Evolutionary conservation across 495 filamentous ascomycete genomes (phyloP), one percentile per base, ranked within the genome.

Genomic region (Sporormia fimetaria): DNA sequence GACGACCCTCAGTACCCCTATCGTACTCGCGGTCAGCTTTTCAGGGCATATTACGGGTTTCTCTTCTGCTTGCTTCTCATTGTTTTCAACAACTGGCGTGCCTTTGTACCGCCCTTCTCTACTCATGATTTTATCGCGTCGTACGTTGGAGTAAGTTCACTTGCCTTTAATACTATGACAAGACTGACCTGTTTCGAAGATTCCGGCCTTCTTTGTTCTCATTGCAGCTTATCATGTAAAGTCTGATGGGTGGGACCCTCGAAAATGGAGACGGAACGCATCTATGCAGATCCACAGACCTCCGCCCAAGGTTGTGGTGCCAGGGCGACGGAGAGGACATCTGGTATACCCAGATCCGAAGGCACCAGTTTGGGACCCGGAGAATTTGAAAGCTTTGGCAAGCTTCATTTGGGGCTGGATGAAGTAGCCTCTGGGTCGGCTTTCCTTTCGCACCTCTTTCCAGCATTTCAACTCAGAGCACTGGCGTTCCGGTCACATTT

Each of bases 1-100:
- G 57, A 67, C 26, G 57, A 68, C 38, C 45, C 54, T 32, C 51
- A 60, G 21, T 70, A 70, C 36, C 66, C 65, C 0, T 69, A 69
- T 38, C 65, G 66, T 37, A 65, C 65, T 0, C 66, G 67, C 44
- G 63, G 64, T 3, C 67, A 71, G 47, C 61, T 60, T 43, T 54
- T 69, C 17, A 62, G 64, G 30, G 67, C 61, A 3, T 55, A 49
- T 16, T 71, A 68, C 37, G 67, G 65, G 2, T 26, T 69, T n/a
- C 35, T 60, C 6, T 60, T 60, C 17, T 66, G 67, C 37, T 49
- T 57, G 9, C 34, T 68, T 3, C 44, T 71, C 0, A 54, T 66
- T 4, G 26, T 68, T 6, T 71, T 71, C 52, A 71, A 69, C 41
- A 66, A 66, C 1, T 58, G 65, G 21, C 45, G 39, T 0, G 56